Evolutionary conservation across 2,329 filamentous ascomycete species (phyloP).

Genomic region (Fonsecaea multimorphosa): DNA sequence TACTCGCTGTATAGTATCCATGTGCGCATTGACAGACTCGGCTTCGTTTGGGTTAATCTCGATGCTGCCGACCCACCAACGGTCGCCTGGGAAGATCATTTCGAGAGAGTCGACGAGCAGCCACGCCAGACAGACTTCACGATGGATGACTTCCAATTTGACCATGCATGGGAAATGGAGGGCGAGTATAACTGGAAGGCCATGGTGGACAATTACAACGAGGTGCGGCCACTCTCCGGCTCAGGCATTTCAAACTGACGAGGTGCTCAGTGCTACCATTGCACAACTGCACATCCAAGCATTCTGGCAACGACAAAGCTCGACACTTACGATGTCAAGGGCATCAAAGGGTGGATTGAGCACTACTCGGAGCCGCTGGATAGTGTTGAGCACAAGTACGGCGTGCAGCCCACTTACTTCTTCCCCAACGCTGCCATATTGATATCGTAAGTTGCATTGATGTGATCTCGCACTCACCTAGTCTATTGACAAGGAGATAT

Average conservation of each 20-base stretch:
- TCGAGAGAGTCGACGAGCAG: conserved; percentile 56
- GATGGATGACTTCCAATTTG: conserved; percentile 62
- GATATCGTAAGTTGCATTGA: conserved; percentile 21
- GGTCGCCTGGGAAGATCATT: conserved; percentile 60
- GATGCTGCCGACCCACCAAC: conserved; percentile 41
- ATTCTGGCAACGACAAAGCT: conserved; percentile 26
- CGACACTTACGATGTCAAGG: conserved; percentile 25
- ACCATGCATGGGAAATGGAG: conserved; percentile 64
- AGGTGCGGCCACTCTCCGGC: conserved; percentile 20
- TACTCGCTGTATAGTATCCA: conserved; percentile 58
- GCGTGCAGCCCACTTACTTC: conserved; percentile 26
- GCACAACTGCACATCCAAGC: conserved; percentile 25
- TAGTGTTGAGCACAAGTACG: conserved; percentile 23
- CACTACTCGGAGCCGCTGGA: conserved; percentile 26
- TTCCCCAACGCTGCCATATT: conserved; percentile 31
- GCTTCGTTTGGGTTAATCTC: conserved; percentile 38
- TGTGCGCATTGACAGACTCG: conserved; percentile 31
- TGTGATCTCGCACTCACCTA: neutral
- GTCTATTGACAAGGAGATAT: neutral
- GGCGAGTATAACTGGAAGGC: conserved; percentile 67
- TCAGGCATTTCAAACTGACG: neutral
- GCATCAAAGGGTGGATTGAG: conserved; percentile 20
- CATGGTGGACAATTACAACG: conserved; percentile 69
- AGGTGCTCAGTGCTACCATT: conserved; percentile 28
- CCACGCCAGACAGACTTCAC: conserved; percentile 54